Base-by-base conservation (phyloP, 129 eudicot genomes). In the Glebionis coronaria region DNA sequence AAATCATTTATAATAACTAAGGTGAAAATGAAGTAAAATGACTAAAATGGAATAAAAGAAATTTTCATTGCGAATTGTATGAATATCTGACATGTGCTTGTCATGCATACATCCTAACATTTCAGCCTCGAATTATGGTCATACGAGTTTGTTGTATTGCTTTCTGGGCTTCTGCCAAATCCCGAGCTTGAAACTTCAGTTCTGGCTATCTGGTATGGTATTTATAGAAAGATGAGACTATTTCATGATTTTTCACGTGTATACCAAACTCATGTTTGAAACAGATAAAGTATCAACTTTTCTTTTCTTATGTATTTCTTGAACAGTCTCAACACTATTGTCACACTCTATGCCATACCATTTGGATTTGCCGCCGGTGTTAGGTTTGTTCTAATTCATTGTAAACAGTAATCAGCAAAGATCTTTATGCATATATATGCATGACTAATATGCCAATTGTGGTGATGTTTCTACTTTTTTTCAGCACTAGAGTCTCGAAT, bases 111-210 rank as follows among this genome's bases (percentile, higher is more conserved):
- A 14, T 28, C 11, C n/a, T 27, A 56, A 23, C 40, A 54, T 18
- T 56, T 18, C 38, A 56, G 62, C 62, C 62, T 56, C 8, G 62
- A 56, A 25, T 56, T 35, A 38, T 56, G 62, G 62, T 56, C 62
- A 11, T 56, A 56, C 2, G 62, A 56, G 62, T 18, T 56, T 56
- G 9, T 56, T 11, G 40, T 56, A 56, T 56, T 56, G 42, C 62
- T 56, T 23, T 21, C 62, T 56, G 62, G 62, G 38, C 62, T 56
- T 9, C 62, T 56, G 5, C 62, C 62, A 21, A 56, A 56, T 56
- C 62, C 62, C 5, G 62, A 56, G 62, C 62, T 56, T 3, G 62
- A 56, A 56, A 56, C 62, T 27, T 56, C 62, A 23, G 62, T 56
- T 56, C 62, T 56, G 27, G 38, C 62, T 25, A 38, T 56, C 2